Evolutionary conservation across 1,284 basidiomycete species (phyloP), one percentile per base, ranked within the genome.

Genomic region (Athelia psychrophila): DNA sequence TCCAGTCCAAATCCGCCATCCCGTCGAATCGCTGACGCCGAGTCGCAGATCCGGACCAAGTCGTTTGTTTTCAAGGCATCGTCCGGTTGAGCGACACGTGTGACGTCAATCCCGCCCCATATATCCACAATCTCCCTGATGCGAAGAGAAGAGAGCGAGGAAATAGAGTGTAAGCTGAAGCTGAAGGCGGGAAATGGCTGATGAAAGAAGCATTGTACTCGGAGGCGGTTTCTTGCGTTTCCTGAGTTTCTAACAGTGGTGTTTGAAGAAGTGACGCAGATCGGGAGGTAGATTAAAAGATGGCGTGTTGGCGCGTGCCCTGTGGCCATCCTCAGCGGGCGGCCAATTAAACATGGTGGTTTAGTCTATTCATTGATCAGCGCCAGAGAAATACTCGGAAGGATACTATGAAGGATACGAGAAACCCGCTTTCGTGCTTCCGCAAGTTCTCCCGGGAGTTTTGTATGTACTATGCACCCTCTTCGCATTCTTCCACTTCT

Each of bases 11-110:
- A 0, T 86, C 86, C 8, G 84, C 84, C 72, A 84, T 81, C 12
- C 60, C 61, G 63, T 88, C 80, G 56, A 90, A 86, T 91, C 87
- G 53, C 81, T 88, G 52, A 74, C 72, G 1, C 83, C 86, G 2
- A 91, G 70, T 24, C 87, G 73, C 30, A 91, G 66, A 65, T 91
- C 89, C 20, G 89, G 88, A 4, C 87, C 77, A 4, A 88, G 67
- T 4, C 71, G 73, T 18, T 67, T 69, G 62, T 91, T 88, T 53
- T 80, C 74, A n/a, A 71, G 20, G 90, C 70, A 62, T 91, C 88
- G 1, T 88, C 88, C 48, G 84, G 72, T 59, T 83, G 85, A n/a
- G 77, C 64, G 30, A 63, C 73, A 15, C 71, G 62, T 12, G 59
- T 57, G 13, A 58, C 56, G 15, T 69, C 67, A 33, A 65, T 66